These are phyloP conservation scores for Daphne laureola DNA, from an alignment of 441 rosid genomes.

Conservation along the genomic window DNA sequence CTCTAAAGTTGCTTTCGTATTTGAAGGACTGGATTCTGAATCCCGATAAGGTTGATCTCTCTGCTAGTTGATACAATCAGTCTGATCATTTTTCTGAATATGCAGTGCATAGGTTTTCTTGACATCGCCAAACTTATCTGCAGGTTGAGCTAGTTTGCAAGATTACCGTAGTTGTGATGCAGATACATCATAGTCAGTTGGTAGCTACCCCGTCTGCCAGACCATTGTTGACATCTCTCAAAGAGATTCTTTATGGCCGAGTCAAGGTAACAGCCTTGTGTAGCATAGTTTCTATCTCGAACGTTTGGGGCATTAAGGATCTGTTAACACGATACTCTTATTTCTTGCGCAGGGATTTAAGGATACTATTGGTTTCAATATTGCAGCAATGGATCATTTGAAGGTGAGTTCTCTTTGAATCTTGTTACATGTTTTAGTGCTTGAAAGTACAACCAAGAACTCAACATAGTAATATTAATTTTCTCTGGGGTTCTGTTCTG, in stretches of 20 bases:
- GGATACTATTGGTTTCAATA: slow-evolving; percentile 81
- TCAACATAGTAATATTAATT: not conserved
- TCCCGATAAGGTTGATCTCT: slow-evolving; percentile 63
- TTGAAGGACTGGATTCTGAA: slow-evolving; percentile 64
- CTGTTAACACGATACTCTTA: slow-evolving; percentile 10
- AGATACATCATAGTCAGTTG: slow-evolving; percentile 74
- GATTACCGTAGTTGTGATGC: slow-evolving; percentile 60
- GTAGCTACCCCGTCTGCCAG: slow-evolving; percentile 76
- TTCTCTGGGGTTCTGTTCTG: not conserved
- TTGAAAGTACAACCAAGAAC: not conserved
- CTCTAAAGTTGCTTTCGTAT: slow-evolving; percentile 72
- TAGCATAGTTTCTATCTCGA: no score
- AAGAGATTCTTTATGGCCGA: slow-evolving; percentile 57
- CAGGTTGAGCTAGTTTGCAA: slow-evolving; percentile 92
- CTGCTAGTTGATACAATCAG: not conserved
- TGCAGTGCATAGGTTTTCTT: not conserved
- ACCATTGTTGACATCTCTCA: slow-evolving; percentile 56
- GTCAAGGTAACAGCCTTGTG: slow-evolving; percentile 49
- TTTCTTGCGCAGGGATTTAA: slow-evolving; percentile 56
- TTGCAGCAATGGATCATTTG: slow-evolving; percentile 93
- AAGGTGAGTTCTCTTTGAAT: slow-evolving; percentile 37
- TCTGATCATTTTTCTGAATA: not conserved
- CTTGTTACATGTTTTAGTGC: not conserved
- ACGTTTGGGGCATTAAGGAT: not conserved
- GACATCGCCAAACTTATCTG: slow-evolving; percentile 2